Evolutionary conservation across 768 basidiomycete species (phyloP), one percentile per base, ranked within the genome.

Genomic region (Kondoa malvinella): DNA sequence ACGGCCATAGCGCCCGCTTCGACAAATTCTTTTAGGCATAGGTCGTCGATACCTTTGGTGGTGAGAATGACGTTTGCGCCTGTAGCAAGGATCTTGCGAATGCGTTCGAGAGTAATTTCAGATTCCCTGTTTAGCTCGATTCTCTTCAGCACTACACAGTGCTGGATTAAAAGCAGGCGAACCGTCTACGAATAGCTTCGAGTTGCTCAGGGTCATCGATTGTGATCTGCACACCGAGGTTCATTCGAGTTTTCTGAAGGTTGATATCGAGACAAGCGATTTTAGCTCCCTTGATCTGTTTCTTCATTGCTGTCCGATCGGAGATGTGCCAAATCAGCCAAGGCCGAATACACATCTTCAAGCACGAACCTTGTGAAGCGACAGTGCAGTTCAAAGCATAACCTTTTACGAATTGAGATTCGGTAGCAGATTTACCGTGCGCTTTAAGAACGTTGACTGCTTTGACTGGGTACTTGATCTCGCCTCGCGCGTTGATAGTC

Each of bases 1-100:
- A 96, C 95, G 57, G 92, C 95, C 88, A 97, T 97, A 0, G 94
- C 94, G 56, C 95, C 95, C 25, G 92, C 92, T 78, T 99, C 95
- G 60, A 97, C 89, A 73, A 97, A 99, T 79, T 97, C 95, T 77
- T 99, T 99, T 73, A 97, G 80, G 77, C 92, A 96, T 21, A 97
- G 81, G 76, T 99, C 95, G 74, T 99, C 95, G 73, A 97, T 99
- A 40, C 95, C 95, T 78, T 97, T 97, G 15, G 95, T 96, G 16
- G 95, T 99, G 67, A 97, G 79, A 56, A 97, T 85, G 69, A 97
- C 95, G 75, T 97, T 97, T 33, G 95, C 95, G 34, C 95, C 95
- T 16, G 94, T 83, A 2, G 86, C 91, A 69, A 99, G 81, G 73
- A 97, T 92, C 81, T 97, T 97, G 70, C 90, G 85, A 72, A 97